Conservation (phyloP, 2,329 filamentous ascomycete genomes). For the Colletotrichum euphorbiae region DNA sequence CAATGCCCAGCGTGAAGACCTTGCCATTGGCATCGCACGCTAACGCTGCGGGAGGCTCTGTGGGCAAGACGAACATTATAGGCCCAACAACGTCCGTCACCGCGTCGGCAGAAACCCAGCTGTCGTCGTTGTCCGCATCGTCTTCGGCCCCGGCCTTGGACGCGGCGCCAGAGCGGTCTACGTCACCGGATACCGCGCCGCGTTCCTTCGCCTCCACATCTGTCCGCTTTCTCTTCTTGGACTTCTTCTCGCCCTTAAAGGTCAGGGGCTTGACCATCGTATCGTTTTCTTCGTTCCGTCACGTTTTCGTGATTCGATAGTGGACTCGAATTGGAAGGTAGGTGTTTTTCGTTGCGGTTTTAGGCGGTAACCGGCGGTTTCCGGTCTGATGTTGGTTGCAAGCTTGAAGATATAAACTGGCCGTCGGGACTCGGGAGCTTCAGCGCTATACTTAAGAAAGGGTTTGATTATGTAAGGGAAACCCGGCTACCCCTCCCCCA, state of each 20-base stretch:
- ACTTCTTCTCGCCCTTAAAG: conserved; percentile 98
- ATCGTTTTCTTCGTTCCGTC: conserved; percentile 28
- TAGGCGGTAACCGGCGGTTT: conserved; percentile 28
- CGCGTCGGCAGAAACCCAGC: conserved; percentile 88
- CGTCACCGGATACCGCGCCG: conserved; percentile 44
- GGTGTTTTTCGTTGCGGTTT: not conserved
- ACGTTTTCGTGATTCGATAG: not conserved
- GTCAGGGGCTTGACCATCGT: conserved; percentile 87
- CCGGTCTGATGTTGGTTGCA: conserved; percentile 1
- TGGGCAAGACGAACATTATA: conserved; percentile 83
- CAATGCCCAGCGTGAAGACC: conserved; percentile 83
- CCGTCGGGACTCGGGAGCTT: conserved; percentile 22
- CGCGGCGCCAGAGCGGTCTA: conserved; percentile 43
- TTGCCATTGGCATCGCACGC: conserved; percentile 89
- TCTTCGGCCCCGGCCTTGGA: conserved; percentile 44
- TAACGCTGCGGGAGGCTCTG: conserved; percentile 77
- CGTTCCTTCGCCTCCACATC: conserved; percentile 56
- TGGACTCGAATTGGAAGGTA: conserved; percentile 25
- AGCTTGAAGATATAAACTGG: conserved; percentile 19
- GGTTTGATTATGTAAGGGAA: conserved; percentile 28
- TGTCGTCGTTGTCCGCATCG: conserved; percentile 75
- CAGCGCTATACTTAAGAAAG: conserved; percentile 6
- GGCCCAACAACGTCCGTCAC: conserved; percentile 83
- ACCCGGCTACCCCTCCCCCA: conserved; percentile 24
- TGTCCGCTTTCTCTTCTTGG: conserved; percentile 88